Conservation (phyloP, 225 moss, liverwort and hornwort species). For the Ulota crispa region DNA sequence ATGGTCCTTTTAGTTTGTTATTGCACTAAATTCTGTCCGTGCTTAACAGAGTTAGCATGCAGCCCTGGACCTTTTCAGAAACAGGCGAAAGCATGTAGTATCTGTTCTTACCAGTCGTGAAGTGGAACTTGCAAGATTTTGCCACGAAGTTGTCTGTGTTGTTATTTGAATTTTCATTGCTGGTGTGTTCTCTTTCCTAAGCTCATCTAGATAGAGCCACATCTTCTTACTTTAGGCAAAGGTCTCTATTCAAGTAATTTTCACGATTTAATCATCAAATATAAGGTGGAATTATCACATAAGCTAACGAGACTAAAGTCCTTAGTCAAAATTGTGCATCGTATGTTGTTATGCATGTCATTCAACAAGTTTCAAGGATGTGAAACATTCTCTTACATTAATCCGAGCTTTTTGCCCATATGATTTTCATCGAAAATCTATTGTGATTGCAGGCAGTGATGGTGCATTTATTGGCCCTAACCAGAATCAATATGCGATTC, state of each 20-base stretch:
- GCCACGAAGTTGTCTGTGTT: conserved; percentile 20
- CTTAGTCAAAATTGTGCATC: conserved; percentile 14
- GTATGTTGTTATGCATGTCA: background rate
- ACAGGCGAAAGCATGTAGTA: conserved; percentile 12
- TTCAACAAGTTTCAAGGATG: background rate
- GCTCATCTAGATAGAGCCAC: background rate
- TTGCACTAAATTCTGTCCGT: conserved; percentile 15
- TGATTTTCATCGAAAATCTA: conserved; percentile 14
- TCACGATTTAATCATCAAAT: conserved; percentile 4
- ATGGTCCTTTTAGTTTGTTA: conserved; percentile 4
- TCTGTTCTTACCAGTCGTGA: conserved; percentile 20
- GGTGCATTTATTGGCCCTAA: conserved; percentile 89
- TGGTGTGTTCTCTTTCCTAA: conserved; percentile 32
- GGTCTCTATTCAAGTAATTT: background rate
- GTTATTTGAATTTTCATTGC: conserved; percentile 18
- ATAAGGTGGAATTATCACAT: background rate
- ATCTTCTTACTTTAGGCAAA: background rate
- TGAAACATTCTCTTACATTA: conserved; percentile 1
- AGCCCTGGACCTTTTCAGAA: conserved; percentile 16
- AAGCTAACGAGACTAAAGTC: background rate
- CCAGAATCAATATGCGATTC: conserved; percentile 85
- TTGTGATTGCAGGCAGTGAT: conserved; percentile 76
- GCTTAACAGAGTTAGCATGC: conserved; percentile 3
- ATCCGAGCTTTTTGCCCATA: background rate
- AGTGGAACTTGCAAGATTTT: conserved; percentile 17